Conservation (phyloP, 2,329 filamentous ascomycete species). For the Aspergillus versicolor region DNA sequence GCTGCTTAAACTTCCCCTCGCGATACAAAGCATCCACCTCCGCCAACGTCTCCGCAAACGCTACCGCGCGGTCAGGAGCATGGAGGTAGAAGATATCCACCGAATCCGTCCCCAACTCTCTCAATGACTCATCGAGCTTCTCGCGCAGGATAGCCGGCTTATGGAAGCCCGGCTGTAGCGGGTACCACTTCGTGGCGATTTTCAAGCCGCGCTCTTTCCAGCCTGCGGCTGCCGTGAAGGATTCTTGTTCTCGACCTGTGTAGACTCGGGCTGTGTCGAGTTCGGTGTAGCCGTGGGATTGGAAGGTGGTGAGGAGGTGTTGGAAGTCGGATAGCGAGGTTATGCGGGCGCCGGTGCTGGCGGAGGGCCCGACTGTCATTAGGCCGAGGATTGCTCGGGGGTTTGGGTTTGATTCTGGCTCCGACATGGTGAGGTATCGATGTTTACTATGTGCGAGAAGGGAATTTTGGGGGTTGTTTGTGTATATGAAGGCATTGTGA, state of each 20-base stretch:
- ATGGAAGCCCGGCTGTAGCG: conserved; percentile 2
- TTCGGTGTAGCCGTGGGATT: conserved; percentile 7
- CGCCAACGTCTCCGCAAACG: conserved; percentile 5
- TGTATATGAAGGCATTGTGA: background rate
- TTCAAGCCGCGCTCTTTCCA: conserved; percentile 10
- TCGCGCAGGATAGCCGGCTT: background rate
- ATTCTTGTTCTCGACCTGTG: conserved; percentile 3
- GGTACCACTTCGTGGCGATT: conserved; percentile 11
- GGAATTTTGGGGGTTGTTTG: background rate
- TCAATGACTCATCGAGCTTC: conserved; percentile 5
- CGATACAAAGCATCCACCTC: conserved; percentile 3
- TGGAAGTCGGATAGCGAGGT: conserved; percentile 5
- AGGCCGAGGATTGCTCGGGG: conserved; percentile 7
- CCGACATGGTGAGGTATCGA: background rate
- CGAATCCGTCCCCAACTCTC: conserved; percentile 4
- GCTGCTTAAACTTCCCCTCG: conserved; percentile 6
- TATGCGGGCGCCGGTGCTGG: conserved; percentile 6
- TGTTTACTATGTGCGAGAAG: background rate
- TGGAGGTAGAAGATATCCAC: conserved; percentile 13
- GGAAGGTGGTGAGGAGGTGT: conserved; percentile 2
- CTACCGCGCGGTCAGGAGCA: conserved; percentile 4
- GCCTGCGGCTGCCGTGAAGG: conserved; percentile 6
- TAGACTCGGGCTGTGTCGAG: conserved; percentile 9
- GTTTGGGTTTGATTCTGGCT: background rate
- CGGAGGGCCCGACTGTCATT: conserved; percentile 6